Evolutionary conservation across 371 early-diverging fungal genomes (phyloP).

Genomic region (Rhizopus microsporus): DNA sequence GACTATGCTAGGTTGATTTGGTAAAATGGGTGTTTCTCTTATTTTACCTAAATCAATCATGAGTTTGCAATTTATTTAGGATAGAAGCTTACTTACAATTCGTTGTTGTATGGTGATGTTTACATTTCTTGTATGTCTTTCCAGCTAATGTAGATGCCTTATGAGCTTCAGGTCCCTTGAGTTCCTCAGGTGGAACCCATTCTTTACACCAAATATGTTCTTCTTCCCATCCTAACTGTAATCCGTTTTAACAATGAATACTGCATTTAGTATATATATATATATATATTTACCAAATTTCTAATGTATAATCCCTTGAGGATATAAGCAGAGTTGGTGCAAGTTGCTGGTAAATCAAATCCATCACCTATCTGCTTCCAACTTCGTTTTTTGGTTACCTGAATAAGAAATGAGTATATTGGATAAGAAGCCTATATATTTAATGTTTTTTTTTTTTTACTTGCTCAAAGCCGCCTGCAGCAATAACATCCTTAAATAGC

Average conservation of each 20-base stretch:
- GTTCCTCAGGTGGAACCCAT: conserved; percentile 50
- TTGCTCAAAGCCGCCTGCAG: conserved; percentile 74
- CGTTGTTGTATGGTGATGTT: conserved; percentile 12
- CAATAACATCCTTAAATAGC: conserved; percentile 67
- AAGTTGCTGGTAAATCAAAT: conserved; percentile 78
- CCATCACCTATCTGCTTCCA: conserved; percentile 75
- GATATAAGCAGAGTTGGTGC: conserved; percentile 83
- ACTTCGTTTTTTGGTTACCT: conserved; percentile 73
- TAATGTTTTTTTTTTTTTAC: conserved; percentile 25
- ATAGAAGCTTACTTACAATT: neutral
- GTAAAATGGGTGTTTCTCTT: conserved; percentile 14
- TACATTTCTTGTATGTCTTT: conserved; percentile 37
- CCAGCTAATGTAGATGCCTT: conserved; percentile 47
- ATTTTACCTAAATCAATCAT: conserved; percentile 1
- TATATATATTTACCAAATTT: conserved; percentile 44
- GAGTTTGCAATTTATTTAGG: neutral
- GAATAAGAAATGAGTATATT: neutral
- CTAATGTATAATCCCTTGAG: conserved; percentile 73
- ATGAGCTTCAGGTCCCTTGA: conserved; percentile 44
- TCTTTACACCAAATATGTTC: conserved; percentile 47
- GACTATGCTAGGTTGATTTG: neutral
- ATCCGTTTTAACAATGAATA: neutral
- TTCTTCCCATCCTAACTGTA: conserved; percentile 53
- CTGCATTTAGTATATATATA: neutral
- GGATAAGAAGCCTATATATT: neutral